Evolutionary conservation across 2,329 filamentous ascomycete species (phyloP), one percentile per base, ranked within the genome.

Genomic region (Colletotrichum caudatum): DNA sequence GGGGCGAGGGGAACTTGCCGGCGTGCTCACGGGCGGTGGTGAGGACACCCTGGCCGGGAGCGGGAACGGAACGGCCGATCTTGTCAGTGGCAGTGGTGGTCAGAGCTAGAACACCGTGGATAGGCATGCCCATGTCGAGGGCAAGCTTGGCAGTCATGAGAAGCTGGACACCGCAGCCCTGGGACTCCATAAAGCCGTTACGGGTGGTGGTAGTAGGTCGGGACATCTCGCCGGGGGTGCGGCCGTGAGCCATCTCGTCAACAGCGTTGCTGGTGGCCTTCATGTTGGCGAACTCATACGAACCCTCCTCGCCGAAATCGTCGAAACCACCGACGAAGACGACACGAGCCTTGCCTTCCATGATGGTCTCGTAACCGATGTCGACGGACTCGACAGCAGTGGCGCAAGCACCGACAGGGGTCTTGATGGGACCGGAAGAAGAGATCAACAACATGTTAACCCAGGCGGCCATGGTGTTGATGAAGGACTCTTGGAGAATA

Each of bases 261-360:
- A 98, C 93, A 35, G 95, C 95, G 80, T 98, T 99, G 89, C 95
- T 98, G 67, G 96, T 99, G 71, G 96, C 96, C 85, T 97, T 97
- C 96, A 99, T 99, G 87, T 99, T 99, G 87, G 96, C 96, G 81
- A 99, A 99, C 83, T 99, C 96, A 80, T 98, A 99, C 1, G 96
- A 99, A 64, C 96, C 97, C 84, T 99, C 96, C 84, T 99, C 96
- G 79, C 97, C 94, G 86, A 99, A 98, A 84, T 99, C 97, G 85
- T 99, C 96, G 79, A 99, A 98, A 76, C 96, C 96, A 89, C 96
- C 96, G 71, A 99, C 97, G 75, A 99, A 92, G 88, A 95, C 98
- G 78, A 99, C 90, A 64, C 95, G 93, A 72, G 97, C 96, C 88
- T 99, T 99, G 84, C 96, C 96, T 82, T 98, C 95, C 78, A 98